Evolutionary conservation across 345 rosid species (phyloP).

Genomic region (Euphorbia tirucalli): DNA sequence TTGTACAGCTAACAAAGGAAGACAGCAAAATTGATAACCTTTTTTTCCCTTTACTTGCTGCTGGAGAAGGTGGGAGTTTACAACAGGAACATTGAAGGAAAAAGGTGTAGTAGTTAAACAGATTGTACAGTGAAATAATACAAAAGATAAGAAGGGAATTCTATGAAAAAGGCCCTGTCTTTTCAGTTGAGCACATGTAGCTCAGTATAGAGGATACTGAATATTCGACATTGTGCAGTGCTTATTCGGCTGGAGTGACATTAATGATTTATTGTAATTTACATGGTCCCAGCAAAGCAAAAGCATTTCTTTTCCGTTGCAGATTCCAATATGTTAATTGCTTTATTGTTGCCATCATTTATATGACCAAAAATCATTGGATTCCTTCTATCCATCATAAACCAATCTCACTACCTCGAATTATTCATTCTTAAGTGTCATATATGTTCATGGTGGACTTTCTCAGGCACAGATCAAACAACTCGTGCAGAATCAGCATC

Average conservation of each 20-base stretch:
- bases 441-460: neutral
- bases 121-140: slow-evolving; percentile 5
- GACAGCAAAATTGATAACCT: neutral
- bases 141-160: neutral
- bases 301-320: neutral
- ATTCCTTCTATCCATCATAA: neutral
- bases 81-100: neutral
- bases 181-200: no score
- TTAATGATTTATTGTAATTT: neutral
- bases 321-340: neutral
- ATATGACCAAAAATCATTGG: neutral
- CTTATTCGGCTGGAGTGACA: neutral
- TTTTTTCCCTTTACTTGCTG: neutral
- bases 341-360: neutral
- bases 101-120: neutral
- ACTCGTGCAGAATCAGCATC: neutral
- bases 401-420: neutral
- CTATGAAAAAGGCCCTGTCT: neutral
- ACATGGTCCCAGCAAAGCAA: neutral
- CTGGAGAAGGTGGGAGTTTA: neutral
- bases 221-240: neutral
- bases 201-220: no score
- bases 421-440: neutral
- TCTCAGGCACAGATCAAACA: neutral
- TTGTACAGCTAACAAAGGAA: slow-evolving; percentile 21